Evolutionary conservation across 106 monocot species (phyloP).

Genomic region (Allium fistulosum): DNA sequence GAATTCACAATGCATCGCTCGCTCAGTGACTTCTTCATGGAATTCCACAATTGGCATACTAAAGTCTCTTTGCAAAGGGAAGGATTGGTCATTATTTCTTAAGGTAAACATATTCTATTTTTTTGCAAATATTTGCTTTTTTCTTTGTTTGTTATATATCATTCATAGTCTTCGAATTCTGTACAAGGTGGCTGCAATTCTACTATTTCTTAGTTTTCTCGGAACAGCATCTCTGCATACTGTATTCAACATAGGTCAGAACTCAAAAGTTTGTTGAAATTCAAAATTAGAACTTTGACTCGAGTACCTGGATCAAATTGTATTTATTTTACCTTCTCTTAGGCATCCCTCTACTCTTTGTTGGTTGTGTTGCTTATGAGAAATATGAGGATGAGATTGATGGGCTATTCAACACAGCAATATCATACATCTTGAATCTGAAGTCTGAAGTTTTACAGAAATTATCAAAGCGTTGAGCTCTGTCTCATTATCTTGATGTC

Average conservation of each 20-base stretch:
- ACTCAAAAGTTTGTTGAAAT: background rate
- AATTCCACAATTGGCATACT: constrained; percentile 53
- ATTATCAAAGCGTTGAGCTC: constrained; percentile 4
- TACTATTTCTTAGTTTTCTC: constrained; percentile 6
- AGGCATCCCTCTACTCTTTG: background rate
- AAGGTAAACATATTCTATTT: constrained; percentile 25
- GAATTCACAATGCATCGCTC: constrained; percentile 35
- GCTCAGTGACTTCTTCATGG: constrained; percentile 59
- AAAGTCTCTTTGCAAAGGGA: constrained; percentile 80
- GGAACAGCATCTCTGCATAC: constrained; percentile 6
- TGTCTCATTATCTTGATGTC: background rate
- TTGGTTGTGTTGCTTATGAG: constrained; percentile 8
- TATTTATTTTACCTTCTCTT: background rate
- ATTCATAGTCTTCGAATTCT: background rate
- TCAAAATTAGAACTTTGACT: no score
- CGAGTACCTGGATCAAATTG: no score
- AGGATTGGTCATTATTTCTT: constrained; percentile 67
- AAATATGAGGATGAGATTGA: constrained; percentile 12
- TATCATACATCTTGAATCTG: constrained; percentile 1
- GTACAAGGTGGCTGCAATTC: constrained; percentile 1
- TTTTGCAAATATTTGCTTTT: no score
- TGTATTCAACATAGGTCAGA: constrained; percentile 3
- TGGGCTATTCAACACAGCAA: constrained; percentile 1
- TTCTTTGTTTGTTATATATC: no score
- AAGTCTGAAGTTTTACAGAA: background rate